Conservation (phyloP, 208 protist species). For the Wallacemonas sp. region DNA sequence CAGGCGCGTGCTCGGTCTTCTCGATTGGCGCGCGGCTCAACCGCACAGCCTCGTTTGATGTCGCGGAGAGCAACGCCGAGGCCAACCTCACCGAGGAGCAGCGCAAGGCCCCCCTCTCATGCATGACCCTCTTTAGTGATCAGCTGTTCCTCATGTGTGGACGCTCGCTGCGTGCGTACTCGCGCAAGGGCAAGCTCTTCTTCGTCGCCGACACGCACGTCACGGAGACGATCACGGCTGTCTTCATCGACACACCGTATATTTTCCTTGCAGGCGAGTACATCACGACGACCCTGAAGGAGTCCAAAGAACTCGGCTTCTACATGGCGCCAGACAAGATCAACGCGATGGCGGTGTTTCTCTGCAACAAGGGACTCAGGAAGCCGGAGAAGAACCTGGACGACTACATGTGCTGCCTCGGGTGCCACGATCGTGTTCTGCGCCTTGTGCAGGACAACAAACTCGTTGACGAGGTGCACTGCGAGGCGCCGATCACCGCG, state of each 20-base stretch:
- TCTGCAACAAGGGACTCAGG: slow-evolving; percentile 11
- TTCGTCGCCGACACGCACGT: slow-evolving; percentile 85
- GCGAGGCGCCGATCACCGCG: slow-evolving; percentile 73
- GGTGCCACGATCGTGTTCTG: slow-evolving; percentile 82
- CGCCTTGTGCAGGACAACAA: slow-evolving; percentile 63
- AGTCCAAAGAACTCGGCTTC: slow-evolving; percentile 81
- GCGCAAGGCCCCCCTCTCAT: slow-evolving; percentile 45
- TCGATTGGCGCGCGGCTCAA: slow-evolving; percentile 55
- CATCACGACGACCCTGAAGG: slow-evolving; percentile 76
- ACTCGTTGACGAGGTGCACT: slow-evolving; percentile 59
- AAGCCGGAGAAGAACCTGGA: slow-evolving; percentile 25
- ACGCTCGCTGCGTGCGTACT: slow-evolving; percentile 74
- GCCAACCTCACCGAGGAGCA: slow-evolving; percentile 12
- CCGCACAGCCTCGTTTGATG: slow-evolving; percentile 48
- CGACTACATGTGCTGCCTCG: slow-evolving; percentile 74
- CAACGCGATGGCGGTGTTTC: slow-evolving; percentile 65
- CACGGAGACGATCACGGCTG: slow-evolving; percentile 67
- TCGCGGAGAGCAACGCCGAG: slow-evolving; percentile 19
- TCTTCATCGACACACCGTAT: slow-evolving; percentile 78
- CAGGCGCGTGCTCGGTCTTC: slow-evolving; percentile 61
- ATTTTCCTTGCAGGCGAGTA: slow-evolving; percentile 85
- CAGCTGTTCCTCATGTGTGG: slow-evolving; percentile 84
- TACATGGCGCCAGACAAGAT: slow-evolving; percentile 88
- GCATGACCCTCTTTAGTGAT: slow-evolving; percentile 68
- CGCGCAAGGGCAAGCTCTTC: slow-evolving; percentile 80